phyloP scores from a whole-genome alignment of 768 basidiomycete species.

The Kwoniella dejecticola region DNA sequence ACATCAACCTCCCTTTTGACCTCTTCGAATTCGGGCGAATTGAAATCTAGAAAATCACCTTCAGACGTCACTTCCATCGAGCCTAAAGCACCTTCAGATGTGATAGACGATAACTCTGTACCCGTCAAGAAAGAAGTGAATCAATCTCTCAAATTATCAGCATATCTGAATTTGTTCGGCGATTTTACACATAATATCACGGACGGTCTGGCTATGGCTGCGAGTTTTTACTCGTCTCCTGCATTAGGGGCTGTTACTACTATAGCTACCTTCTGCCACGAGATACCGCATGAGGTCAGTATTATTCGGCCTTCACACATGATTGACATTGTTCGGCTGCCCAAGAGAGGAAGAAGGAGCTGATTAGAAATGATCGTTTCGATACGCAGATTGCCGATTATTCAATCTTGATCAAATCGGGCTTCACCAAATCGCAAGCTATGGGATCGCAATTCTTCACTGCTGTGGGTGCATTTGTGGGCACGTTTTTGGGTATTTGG shows the following conservation, averaged over 20 bases:
- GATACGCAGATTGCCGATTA: conserved; percentile 78
- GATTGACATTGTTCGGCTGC: neutral
- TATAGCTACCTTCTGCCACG: conserved; percentile 91
- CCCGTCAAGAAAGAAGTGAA: conserved; percentile 23
- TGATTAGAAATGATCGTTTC: neutral
- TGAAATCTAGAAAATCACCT: conserved; percentile 55
- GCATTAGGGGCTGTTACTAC: conserved; percentile 91
- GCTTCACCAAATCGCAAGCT: conserved; percentile 85
- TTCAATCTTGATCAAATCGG: conserved; percentile 80
- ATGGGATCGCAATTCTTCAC: conserved; percentile 93
- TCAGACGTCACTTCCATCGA: conserved; percentile 28
- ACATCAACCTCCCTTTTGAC: conserved; percentile 24
- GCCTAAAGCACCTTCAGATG: conserved; percentile 18
- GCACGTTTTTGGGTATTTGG: conserved; percentile 56
- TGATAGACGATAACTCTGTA: neutral
- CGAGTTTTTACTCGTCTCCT: conserved; percentile 95
- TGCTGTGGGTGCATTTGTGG: conserved; percentile 86
- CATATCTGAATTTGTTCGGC: conserved; percentile 88
- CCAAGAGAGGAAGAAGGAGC: neutral
- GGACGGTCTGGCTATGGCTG: conserved; percentile 93
- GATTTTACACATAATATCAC: conserved; percentile 93
- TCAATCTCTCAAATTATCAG: conserved; percentile 69
- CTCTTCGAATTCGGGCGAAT: neutral
- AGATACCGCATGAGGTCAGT: conserved; percentile 78
- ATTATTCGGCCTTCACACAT: too few species aligned